Conservation (phyloP, 1,284 basidiomycete species). For the Ustilago crameri region DNA sequence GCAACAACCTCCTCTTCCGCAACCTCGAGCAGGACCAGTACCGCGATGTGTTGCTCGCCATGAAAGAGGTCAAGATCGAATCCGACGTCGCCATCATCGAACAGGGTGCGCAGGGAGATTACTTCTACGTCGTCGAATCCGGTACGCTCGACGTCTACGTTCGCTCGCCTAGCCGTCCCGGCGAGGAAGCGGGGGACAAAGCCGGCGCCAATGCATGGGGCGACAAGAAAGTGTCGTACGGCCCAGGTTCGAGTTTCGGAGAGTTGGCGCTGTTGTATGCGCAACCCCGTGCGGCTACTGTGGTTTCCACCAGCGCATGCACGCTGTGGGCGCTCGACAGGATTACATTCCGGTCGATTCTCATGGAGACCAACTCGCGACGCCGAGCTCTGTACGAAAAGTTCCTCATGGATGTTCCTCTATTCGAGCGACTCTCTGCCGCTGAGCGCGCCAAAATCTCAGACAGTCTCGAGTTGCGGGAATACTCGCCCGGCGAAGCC, state of each 20-base stretch:
- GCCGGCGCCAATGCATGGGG: slow-evolving; percentile 42
- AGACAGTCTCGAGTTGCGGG: slow-evolving; percentile 87
- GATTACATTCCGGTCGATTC: slow-evolving; percentile 98
- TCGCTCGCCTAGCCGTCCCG: slow-evolving; percentile 56
- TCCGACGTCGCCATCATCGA: slow-evolving; percentile 87
- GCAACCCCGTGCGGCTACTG: slow-evolving; percentile 92
- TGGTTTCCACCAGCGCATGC: slow-evolving; percentile 82
- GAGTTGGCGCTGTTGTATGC: slow-evolving; percentile 98
- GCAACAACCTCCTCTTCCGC: slow-evolving; percentile 91
- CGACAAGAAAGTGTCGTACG: slow-evolving; percentile 75
- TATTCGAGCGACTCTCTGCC: slow-evolving; percentile 84
- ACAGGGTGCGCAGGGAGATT: slow-evolving; percentile 96
- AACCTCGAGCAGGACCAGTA: slow-evolving; percentile 97
- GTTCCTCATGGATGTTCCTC: slow-evolving; percentile 89
- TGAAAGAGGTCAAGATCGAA: slow-evolving; percentile 85
- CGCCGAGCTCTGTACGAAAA: slow-evolving; percentile 94
- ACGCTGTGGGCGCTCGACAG: slow-evolving; percentile 95
- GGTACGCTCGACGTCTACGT: slow-evolving; percentile 90
- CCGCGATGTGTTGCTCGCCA: slow-evolving; percentile 89
- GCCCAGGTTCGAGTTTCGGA: slow-evolving; percentile 88
- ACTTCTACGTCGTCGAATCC: slow-evolving; percentile 95
- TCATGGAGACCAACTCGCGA: slow-evolving; percentile 72
- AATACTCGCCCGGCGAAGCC: slow-evolving; percentile 83
- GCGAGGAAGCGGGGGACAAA: slow-evolving; percentile 48
- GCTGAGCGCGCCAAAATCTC: slow-evolving; percentile 95